A percentile compares a stretch with the other conserved stretches of the same genome.
phyloP scores from a whole-genome alignment of 1,284 basidiomycete genomes.

The Trametes sp. region DNA sequence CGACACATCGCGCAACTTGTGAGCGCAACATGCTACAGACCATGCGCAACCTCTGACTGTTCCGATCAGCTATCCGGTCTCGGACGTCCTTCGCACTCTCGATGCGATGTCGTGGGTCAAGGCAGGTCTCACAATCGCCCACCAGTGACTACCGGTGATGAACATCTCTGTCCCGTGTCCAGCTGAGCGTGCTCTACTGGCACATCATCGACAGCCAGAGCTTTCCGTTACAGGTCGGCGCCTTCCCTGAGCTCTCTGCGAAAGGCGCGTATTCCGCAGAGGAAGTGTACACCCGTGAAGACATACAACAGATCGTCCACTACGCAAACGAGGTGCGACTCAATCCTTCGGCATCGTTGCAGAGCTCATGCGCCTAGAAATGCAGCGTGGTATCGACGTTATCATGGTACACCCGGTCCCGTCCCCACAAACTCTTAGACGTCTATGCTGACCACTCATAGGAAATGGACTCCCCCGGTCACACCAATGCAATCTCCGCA shows the following conservation, averaged over 20 bases:
- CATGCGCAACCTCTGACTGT: neutral
- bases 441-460: conserved; percentile 1
- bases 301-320: conserved; percentile 67
- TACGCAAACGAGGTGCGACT: conserved; percentile 74
- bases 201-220: conserved; percentile 78
- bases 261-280: conserved; percentile 71
- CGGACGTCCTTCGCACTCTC: conserved; percentile 74
- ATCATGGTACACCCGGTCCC: conserved; percentile 52
- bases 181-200: conserved; percentile 81
- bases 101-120: conserved; percentile 91
- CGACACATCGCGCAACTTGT: conserved; percentile 75
- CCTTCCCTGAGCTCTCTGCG: conserved; percentile 64
- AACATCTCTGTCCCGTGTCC: conserved; percentile 37
- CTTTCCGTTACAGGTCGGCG: conserved; percentile 75
- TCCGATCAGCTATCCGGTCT: conserved; percentile 58
- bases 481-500: conserved; percentile 72
- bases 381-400: conserved; percentile 82
- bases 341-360: conserved; percentile 53
- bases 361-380: conserved; percentile 35
- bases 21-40: neutral
- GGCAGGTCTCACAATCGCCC: conserved; percentile 44
- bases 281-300: conserved; percentile 63
- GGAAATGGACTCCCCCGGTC: conserved; percentile 79
- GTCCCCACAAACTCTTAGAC: neutral
- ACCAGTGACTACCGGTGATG: conserved; percentile 33